phyloP scores from a whole-genome alignment of 2,329 filamentous ascomycete species.

The Tolypocladium tundrense region DNA sequence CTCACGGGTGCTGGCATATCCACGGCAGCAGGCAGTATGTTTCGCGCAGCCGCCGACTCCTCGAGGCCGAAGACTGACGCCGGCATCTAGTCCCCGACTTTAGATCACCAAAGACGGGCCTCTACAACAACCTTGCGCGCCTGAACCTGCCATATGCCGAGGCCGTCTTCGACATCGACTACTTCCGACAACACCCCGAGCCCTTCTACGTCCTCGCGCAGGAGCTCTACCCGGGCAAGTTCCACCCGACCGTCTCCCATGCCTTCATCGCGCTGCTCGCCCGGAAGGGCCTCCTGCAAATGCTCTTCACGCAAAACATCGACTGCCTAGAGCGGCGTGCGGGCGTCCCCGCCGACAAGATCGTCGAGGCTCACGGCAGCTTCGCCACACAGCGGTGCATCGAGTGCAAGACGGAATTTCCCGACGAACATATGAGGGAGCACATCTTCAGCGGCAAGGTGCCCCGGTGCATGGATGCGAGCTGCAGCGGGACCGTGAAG shows the following conservation, averaged over 20 bases:
- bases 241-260: constrained; percentile 80
- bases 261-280: constrained; percentile 78
- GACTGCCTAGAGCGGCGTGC: constrained; percentile 86
- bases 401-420: constrained; percentile 67
- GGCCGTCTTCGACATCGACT: constrained; percentile 87
- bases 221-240: constrained; percentile 86
- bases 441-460: constrained; percentile 58
- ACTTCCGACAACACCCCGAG: constrained; percentile 72
- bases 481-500: constrained; percentile 74
- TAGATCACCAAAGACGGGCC: constrained; percentile 80
- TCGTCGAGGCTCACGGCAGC: constrained; percentile 91
- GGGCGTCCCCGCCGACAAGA: constrained; percentile 68
- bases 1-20: constrained; percentile 88
- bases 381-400: constrained; percentile 89
- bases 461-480: constrained; percentile 51
- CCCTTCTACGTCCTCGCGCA: constrained; percentile 90
- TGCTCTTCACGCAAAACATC: constrained; percentile 96
- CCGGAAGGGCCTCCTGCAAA: constrained; percentile 65
- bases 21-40: constrained; percentile 54
- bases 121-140: constrained; percentile 84
- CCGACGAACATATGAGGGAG: constrained; percentile 62
- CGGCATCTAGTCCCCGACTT: constrained; percentile 74
- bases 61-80: not conserved
- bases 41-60: not conserved
- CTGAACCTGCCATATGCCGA: constrained; percentile 82